Percentiles rank a stretch among this genome's conserved stretches.
Conservation (phyloP, 2,329 filamentous ascomycete species). For the Pyricularia sp. region DNA sequence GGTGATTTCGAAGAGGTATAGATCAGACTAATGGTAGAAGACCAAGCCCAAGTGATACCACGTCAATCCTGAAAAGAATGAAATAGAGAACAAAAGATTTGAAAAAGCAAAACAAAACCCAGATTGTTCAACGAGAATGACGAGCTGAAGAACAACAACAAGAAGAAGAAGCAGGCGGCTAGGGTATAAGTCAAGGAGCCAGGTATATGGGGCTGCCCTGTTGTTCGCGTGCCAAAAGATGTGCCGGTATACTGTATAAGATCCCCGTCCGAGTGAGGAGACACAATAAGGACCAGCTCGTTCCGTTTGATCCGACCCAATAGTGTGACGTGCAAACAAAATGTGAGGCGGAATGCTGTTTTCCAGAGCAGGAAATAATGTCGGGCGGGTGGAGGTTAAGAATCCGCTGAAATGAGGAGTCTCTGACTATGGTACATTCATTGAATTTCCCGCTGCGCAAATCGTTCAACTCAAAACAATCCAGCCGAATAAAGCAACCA, state of each 20-base stretch:
- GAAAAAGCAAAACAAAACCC: background rate
- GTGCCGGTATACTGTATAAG: background rate
- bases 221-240: background rate
- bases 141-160: too few species aligned
- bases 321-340: background rate
- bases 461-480: background rate
- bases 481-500: background rate
- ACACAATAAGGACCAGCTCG: background rate
- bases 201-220: background rate
- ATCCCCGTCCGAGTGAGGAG: background rate
- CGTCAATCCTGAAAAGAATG: background rate
- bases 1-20: background rate
- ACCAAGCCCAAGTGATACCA: background rate
- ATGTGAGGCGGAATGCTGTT: background rate
- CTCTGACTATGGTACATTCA: background rate
- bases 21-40: constrained; percentile 1
- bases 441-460: background rate
- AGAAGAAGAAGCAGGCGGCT: background rate
- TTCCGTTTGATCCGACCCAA: background rate
- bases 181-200: background rate
- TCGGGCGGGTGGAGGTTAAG: background rate
- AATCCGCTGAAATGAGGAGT: background rate
- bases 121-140: background rate
- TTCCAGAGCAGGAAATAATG: background rate
- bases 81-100: background rate